These are phyloP conservation scores for Scheffersomyces stipitis DNA, from an alignment of 805 yeast species.

Conservation along the genomic window DNA sequence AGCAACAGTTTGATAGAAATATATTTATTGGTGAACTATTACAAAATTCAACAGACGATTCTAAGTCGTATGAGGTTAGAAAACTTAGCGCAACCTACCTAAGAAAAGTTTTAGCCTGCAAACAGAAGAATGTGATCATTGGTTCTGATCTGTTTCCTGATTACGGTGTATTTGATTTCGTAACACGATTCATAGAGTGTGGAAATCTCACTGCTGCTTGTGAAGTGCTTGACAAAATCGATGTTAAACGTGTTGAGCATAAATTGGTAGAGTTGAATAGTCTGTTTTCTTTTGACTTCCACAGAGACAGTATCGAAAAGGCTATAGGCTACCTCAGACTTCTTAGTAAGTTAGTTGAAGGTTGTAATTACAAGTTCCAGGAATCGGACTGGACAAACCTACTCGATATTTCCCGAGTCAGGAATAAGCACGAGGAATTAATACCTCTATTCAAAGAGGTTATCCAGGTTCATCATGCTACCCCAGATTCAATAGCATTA, in stretches of 20 bases:
- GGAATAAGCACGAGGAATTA: constrained; percentile 24
- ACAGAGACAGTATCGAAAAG: constrained; percentile 27
- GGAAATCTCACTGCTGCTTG: not conserved
- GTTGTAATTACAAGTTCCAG: not conserved
- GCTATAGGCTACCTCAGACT: constrained; percentile 37
- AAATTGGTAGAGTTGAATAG: not conserved
- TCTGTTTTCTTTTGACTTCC: constrained; percentile 26
- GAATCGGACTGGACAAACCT: constrained; percentile 16
- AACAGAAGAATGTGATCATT: not conserved
- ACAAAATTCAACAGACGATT: constrained; percentile 31
- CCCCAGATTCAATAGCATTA: constrained; percentile 12
- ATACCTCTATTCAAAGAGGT: constrained; percentile 20
- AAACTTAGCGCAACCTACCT: constrained; percentile 43
- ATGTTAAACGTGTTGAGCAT: too few species aligned
- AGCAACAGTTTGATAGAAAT: constrained; percentile 22
- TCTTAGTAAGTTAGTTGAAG: constrained; percentile 5
- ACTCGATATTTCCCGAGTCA: constrained; percentile 13
- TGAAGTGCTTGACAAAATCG: not conserved
- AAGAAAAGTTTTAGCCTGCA: not conserved
- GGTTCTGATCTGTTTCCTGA: not conserved
- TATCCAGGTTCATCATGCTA: constrained; percentile 1
- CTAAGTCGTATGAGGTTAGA: constrained; percentile 36
- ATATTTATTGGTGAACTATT: constrained; percentile 33
- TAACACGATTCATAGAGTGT: too few species aligned
- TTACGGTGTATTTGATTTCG: too few species aligned